Conservation (phyloP, 108 stramenopile genomes). For the Fragilaria crotonensis region DNA sequence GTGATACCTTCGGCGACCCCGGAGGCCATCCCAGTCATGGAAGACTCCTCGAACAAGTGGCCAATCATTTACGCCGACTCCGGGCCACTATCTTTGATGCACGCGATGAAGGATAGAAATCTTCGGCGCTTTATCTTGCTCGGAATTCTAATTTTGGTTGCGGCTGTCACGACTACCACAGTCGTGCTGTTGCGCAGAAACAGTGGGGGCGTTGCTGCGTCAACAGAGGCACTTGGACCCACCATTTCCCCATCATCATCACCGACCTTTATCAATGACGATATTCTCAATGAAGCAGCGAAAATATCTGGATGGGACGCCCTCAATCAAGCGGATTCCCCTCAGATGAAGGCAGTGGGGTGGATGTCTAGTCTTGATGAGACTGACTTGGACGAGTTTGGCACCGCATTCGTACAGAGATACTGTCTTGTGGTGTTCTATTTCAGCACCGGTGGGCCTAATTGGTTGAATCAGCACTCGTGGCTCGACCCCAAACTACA, state of each 20-base stretch:
- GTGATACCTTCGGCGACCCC: background rate
- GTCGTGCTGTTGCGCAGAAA: background rate
- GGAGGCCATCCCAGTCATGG: background rate
- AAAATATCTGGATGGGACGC: background rate
- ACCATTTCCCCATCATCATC: background rate
- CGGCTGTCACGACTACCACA: background rate
- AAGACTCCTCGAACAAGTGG: background rate
- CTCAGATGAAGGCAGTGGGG: constrained; percentile 15
- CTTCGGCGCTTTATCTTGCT: background rate
- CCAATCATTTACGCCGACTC: constrained; percentile 16
- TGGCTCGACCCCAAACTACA: constrained; percentile 7
- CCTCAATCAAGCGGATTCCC: constrained; percentile 4
- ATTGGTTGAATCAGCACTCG: constrained; percentile 11
- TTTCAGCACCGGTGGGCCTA: constrained; percentile 22
- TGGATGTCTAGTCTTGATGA: constrained; percentile 13
- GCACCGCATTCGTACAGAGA: constrained; percentile 18
- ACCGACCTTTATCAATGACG: background rate
- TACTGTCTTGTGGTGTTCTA: constrained; percentile 28
- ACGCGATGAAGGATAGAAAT: background rate
- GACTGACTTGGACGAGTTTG: background rate
- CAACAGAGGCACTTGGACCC: background rate
- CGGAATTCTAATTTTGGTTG: background rate
- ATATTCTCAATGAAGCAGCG: constrained; percentile 1
- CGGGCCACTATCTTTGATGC: background rate
- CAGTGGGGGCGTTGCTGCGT: background rate